Conservation (phyloP, 2,329 filamentous ascomycete species). For the Verticillium klebahnii region DNA sequence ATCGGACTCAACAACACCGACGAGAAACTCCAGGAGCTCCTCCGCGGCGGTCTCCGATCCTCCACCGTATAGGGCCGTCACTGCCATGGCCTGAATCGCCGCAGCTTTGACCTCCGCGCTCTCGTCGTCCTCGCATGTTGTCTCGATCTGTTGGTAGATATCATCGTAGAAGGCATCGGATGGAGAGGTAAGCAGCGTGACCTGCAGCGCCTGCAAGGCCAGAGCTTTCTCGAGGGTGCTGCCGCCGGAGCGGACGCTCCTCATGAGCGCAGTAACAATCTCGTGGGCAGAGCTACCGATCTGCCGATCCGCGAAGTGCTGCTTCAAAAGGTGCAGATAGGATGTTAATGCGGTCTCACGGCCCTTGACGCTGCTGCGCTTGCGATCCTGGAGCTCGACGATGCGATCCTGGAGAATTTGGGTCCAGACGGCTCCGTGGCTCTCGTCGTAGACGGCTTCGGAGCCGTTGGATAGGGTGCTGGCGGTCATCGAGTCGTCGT, state of each 20-base stretch:
- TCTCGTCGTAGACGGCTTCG: constrained; percentile 50
- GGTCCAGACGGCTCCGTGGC: constrained; percentile 54
- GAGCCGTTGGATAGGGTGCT: constrained; percentile 37
- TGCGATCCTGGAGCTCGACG: constrained; percentile 66
- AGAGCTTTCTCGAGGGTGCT: constrained; percentile 65
- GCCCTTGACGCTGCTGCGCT: constrained; percentile 69
- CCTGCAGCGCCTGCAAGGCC: constrained; percentile 66
- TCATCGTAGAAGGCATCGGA: constrained; percentile 63
- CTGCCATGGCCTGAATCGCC: constrained; percentile 68
- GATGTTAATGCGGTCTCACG: constrained; percentile 60
- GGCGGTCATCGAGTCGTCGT: constrained; percentile 41
- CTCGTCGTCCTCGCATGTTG: constrained; percentile 61
- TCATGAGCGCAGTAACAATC: constrained; percentile 60
- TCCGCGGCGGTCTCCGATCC: constrained; percentile 63
- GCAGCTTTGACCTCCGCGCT: constrained; percentile 60
- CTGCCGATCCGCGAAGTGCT: constrained; percentile 61
- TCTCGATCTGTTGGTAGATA: constrained; percentile 53
- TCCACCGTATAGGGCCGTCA: constrained; percentile 72
- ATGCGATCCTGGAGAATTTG: constrained; percentile 61
- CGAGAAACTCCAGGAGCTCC: constrained; percentile 68
- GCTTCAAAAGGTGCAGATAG: constrained; percentile 62
- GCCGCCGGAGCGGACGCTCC: constrained; percentile 64
- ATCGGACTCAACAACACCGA: constrained; percentile 77
- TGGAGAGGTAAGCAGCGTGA: constrained; percentile 64
- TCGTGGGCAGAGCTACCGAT: constrained; percentile 56